Base-by-base conservation (phyloP, 2,329 filamentous ascomycete species). In the Aspergillus japonicus region DNA sequence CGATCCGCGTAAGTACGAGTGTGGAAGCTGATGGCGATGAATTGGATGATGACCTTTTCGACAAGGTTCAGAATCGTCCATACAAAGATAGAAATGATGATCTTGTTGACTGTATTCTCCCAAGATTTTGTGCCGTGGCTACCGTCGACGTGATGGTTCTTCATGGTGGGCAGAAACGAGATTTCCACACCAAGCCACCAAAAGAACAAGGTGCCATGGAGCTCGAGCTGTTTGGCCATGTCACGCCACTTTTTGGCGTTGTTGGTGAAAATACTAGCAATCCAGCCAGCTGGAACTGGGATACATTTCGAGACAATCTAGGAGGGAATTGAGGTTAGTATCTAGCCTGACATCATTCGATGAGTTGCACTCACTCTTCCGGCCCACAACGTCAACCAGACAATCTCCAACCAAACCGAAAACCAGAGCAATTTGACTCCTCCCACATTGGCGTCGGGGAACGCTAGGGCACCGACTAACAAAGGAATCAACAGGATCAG, bases 21-120 rank as follows among this genome's bases (percentile, higher is more conserved):
- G 73, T 98, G 94, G 76, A 98, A 98, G 62, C 89, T 92, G 59
- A 93, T 93, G 33, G 94, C 93, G 66, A 98, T 96, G 77, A 96
- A 88, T 71, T 97, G 93, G 57, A 97, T 96, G 66, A 96, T 85
- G 61, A 97, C 90, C 80, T 97, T 98, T 75, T 97, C 93, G 55
- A 89, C 82, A 61, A 95, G 89, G 75, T 98, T 97, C 62, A 97
- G 80, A 2, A 87, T 81, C 0, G 87, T 85, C 62, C 91, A 85
- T 14, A 96, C 89, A 67, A 98, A 93, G n/a, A 96, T 72, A 2
- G 90, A 84, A 19, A 96, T 87, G 61, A 97, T 88, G 68, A 98
- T 85, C 73, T 96, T 96, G 81, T 96, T 90, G 65, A 92, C 85
- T 14, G 88, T 85, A 31, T 77, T 80, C 73, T 96, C 89, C 94